Evolutionary conservation across 108 stramenopile species (phyloP), one percentile per base, ranked within the genome.

Genomic region (Parietichytrium sp.): DNA sequence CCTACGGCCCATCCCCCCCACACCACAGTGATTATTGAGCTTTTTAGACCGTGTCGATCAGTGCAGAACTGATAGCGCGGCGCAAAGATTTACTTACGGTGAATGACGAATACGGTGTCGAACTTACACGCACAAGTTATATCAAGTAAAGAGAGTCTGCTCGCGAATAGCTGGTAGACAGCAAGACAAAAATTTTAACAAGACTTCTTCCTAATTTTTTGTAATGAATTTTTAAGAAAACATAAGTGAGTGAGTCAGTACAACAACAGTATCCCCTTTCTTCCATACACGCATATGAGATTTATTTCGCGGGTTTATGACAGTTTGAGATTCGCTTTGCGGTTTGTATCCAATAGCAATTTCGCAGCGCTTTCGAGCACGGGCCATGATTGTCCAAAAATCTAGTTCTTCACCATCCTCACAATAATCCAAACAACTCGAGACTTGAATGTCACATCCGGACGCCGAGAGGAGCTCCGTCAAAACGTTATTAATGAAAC

Each of bases 291-390:
- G 51, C 3, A 47, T 29, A 3, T 78, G 53, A 20, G 13, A 13
- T 49, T 88, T 88, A 3, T 86, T 78, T 1, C 85, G 85, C 51
- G 87, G 87, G 31, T 87, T 87, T 29, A 85, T 52, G 3, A 87
- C 83, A 26, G 84, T 54, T 27, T 85, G 31, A 18, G 31, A 47
- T 23, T 85, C 84, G 29, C 84, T 82, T 29, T 38, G 31, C 8
- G 82, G 84, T 78, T 82, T 84, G 79, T 85, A 88, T 20, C 88
- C 88, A 20, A 88, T 47, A 26, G 55, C 84, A 3, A 86, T 82
- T 42, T 88, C 86, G 33, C 82, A 52, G 45, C 78, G 36, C 72
- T 85, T 83, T 2, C 83, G 51, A 8, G 83, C 80, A 18, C 45
- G 79, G 20, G 29, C 83, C 84, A 79, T 77, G 16, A 88, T 52